Percentiles rank a stretch among this genome's conserved stretches.
phyloP scores from a whole-genome alignment of 768 basidiomycete genomes.

The Cubamyces lactineus region DNA sequence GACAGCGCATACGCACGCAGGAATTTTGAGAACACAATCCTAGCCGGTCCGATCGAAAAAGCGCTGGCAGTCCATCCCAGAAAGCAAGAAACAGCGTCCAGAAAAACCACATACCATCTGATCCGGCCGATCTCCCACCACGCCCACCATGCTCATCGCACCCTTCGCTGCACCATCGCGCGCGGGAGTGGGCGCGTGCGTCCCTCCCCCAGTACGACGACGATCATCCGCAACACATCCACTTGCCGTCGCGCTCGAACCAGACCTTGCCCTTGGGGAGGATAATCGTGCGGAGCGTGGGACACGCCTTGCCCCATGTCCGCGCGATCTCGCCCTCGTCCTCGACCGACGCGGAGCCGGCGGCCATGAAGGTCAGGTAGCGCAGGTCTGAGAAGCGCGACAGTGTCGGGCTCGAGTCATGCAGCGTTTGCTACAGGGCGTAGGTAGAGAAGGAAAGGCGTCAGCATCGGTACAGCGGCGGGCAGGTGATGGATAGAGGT shows the following conservation, averaged over 20 bases:
- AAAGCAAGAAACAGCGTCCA: neutral
- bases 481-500: neutral
- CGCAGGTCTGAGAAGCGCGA: conserved; percentile 43
- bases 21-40: neutral
- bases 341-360: conserved; percentile 32
- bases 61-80: neutral
- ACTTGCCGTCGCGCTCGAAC: conserved; percentile 43
- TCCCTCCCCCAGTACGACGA: too few relatives aligned
- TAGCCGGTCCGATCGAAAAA: neutral
- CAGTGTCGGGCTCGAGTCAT: conserved; percentile 45
- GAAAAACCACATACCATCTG: neutral
- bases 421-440: conserved; percentile 42
- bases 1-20: neutral
- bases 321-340: conserved; percentile 57
- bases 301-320: conserved; percentile 59
- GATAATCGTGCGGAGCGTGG: conserved; percentile 65
- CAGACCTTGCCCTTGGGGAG: conserved; percentile 65
- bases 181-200: neutral
- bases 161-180: neutral
- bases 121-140: neutral
- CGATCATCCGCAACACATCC: conserved; percentile 26
- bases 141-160: neutral
- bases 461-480: neutral
- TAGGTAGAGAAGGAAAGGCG: neutral
- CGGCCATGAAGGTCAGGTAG: conserved; percentile 66